Evolutionary conservation across 495 filamentous ascomycete species (phyloP).

Genomic region (Xylaria scruposa): DNA sequence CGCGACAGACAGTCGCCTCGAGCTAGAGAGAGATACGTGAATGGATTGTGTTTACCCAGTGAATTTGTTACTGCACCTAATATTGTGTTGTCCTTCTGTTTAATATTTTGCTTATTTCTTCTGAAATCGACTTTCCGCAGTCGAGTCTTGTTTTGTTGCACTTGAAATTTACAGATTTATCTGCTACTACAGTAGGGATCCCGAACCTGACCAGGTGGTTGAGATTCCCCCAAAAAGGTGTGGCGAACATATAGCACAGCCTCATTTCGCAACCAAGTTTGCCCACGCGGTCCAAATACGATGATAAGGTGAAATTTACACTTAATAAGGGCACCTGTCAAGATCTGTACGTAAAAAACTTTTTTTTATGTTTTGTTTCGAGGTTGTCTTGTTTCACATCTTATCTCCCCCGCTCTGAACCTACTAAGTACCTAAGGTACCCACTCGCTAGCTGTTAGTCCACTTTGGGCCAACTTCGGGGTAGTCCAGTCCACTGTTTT

Average conservation of each 20-base stretch:
- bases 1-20: conserved; percentile 7
- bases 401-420: not conserved
- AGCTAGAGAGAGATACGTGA: not conserved
- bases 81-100: not conserved
- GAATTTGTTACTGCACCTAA: not conserved
- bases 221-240: not conserved
- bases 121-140: not conserved
- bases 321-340: not conserved
- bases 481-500: not conserved
- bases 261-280: conserved; percentile 2
- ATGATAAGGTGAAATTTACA: not conserved
- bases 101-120: not conserved
- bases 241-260: conserved; percentile 20
- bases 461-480: not conserved
- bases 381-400: not conserved
- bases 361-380: not conserved
- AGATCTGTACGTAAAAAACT: conserved; percentile 18
- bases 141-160: not conserved
- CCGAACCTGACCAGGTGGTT: not conserved
- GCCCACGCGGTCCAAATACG: conserved; percentile 13
- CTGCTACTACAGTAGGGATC: too few relatives aligned
- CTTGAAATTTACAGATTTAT: not conserved
- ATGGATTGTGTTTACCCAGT: not conserved
- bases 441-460: not conserved
- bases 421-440: not conserved